These are phyloP conservation scores for Streptanthus diversifolius DNA, from an alignment of 345 rosid species.

Conservation along the genomic window DNA sequence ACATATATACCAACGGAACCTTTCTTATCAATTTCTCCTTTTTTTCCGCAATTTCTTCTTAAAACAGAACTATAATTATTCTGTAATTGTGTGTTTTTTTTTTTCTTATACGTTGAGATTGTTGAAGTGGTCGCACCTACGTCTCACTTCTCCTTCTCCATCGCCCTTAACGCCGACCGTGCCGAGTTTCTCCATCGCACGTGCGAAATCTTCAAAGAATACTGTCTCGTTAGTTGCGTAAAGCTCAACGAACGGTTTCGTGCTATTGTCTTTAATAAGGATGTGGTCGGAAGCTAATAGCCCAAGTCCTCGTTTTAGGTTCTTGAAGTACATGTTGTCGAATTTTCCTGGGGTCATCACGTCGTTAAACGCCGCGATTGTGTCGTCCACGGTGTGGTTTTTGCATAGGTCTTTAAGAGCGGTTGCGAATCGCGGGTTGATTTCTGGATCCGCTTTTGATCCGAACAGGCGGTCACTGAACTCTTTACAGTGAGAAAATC, in stretches of 20 bases:
- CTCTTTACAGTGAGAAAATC: conserved; percentile 57
- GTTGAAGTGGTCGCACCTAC: conserved; percentile 49
- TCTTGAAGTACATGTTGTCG: conserved; percentile 51
- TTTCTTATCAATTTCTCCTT: conserved; percentile 1
- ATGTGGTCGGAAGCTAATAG: conserved; percentile 38
- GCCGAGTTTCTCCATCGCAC: conserved; percentile 51
- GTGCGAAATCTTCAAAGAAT: conserved; percentile 46
- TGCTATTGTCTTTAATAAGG: conserved; percentile 31
- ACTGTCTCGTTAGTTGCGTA: conserved; percentile 40
- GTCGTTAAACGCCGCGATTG: conserved; percentile 56
- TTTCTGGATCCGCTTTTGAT: conserved; percentile 33
- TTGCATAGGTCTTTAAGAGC: conserved; percentile 38
- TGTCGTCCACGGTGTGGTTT: conserved; percentile 31
- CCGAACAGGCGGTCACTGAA: conserved; percentile 40
- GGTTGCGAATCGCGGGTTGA: conserved; percentile 42
- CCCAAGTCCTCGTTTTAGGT: conserved; percentile 44
- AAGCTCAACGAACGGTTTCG: conserved; percentile 38
- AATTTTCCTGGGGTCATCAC: conserved; percentile 52
- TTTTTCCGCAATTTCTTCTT: conserved; percentile 16
- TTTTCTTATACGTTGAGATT: conserved; percentile 21
- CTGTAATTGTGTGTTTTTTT: background rate
- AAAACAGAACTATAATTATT: background rate
- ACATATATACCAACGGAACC: conserved; percentile 13
- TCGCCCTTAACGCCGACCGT: conserved; percentile 39
- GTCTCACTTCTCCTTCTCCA: conserved; percentile 51